Conservation (phyloP, 2,329 filamentous ascomycete species). For the Pseudogymnoascus sp. region DNA sequence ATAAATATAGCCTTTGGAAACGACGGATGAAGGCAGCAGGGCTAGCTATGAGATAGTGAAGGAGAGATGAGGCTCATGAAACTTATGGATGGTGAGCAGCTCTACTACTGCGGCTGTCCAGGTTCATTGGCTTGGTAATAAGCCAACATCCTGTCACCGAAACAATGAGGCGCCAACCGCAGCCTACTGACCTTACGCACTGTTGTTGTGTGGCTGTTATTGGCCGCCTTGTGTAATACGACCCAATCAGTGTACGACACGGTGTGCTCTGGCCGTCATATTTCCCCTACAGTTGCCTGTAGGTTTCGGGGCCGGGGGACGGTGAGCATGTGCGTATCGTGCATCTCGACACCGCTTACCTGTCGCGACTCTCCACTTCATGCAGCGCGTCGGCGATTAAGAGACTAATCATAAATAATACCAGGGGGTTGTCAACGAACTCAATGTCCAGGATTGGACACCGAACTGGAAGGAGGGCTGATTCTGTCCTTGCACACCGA, state of each 20-base stretch:
- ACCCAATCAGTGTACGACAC: neutral
- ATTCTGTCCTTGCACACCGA: neutral
- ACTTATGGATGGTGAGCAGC: neutral
- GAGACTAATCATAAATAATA: neutral
- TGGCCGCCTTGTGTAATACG: conserved; percentile 1
- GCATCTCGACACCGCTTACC: neutral
- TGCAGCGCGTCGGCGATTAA: neutral
- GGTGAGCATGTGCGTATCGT: neutral
- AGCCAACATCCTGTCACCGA: neutral
- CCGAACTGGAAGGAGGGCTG: neutral
- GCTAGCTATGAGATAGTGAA: neutral
- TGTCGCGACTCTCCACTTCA: neutral
- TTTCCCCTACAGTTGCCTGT: neutral
- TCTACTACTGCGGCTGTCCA: neutral
- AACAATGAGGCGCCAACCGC: neutral
- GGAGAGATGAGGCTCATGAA: neutral
- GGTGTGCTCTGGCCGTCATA: neutral
- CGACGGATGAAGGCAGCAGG: neutral
- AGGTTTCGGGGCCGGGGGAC: neutral
- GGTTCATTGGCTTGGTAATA: neutral
- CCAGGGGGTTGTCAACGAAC: neutral
- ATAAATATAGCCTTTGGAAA: neutral
- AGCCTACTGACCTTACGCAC: neutral
- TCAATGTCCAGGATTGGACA: neutral
- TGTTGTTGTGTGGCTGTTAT: neutral